A percentile compares a stretch with the other conserved stretches of the same genome.
Evolutionary conservation across 2,329 filamentous ascomycete species (phyloP).

Genomic region (Epichloe typhina): DNA sequence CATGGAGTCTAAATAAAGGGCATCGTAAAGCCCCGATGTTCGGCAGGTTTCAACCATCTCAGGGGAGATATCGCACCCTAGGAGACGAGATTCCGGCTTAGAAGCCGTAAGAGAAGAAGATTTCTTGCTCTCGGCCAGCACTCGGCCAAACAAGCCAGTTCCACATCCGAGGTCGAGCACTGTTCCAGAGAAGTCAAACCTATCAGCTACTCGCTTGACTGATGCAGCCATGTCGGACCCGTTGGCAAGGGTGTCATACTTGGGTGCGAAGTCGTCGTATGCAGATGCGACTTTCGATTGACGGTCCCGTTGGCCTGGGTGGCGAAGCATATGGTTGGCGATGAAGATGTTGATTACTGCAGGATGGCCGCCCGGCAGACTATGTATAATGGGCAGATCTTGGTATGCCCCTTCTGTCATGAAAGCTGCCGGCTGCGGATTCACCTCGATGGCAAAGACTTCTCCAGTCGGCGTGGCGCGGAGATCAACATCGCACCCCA

Average conservation of each 20-base stretch:
- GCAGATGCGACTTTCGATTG: not conserved
- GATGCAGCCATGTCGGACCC: not conserved
- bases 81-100: not conserved
- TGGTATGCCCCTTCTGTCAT: not conserved
- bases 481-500: not conserved
- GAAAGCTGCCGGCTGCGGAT: not conserved
- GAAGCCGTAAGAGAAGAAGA: not conserved
- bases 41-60: not conserved
- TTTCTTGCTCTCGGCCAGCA: not conserved
- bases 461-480: not conserved
- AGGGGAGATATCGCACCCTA: not conserved
- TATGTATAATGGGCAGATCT: not conserved
- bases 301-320: not conserved
- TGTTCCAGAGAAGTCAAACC: not conserved
- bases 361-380: not conserved
- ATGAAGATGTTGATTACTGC: not conserved
- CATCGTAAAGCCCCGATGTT: not conserved
- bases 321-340: not conserved
- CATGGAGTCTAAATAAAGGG: not conserved
- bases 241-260: fast-evolving
- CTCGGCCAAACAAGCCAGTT: not conserved
- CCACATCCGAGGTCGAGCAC: not conserved
- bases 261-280: not conserved
- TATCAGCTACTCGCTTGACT: not conserved
- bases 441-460: conserved; percentile 1